These are phyloP conservation scores for Scutellospora calospora DNA, from an alignment of 371 early-diverging fungal genomes.

Conservation along the genomic window DNA sequence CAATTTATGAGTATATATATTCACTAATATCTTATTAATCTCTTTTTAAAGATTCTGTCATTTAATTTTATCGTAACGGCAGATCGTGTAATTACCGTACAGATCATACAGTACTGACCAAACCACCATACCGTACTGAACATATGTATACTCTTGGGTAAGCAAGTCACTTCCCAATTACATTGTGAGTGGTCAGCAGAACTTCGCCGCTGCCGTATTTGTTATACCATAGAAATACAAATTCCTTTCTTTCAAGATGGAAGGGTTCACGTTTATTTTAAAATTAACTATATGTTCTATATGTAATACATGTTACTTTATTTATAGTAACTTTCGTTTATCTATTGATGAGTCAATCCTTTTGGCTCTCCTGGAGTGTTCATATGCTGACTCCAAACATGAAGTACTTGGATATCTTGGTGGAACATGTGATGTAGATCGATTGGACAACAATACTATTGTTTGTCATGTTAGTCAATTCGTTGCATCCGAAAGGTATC, in stretches of 20 bases:
- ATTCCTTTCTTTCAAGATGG: not conserved
- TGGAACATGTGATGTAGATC: conserved; percentile 26
- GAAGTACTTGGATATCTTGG: conserved; percentile 39
- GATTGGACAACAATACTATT: conserved; percentile 12
- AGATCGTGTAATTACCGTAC: too few species aligned
- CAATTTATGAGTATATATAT: too few species aligned
- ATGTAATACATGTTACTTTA: not conserved
- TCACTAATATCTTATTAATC: too few species aligned
- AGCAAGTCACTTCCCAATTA: conserved; percentile 44
- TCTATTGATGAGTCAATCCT: conserved; percentile 41
- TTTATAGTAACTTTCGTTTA: conserved; percentile 18
- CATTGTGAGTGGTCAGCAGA: conserved; percentile 43
- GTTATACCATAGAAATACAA: not conserved
- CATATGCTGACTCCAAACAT: conserved; percentile 33
- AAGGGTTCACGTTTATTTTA: not conserved
- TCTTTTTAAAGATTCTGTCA: too few species aligned
- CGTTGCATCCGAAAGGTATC: conserved; percentile 37
- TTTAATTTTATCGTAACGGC: too few species aligned
- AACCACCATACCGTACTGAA: too few species aligned
- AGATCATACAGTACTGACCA: too few species aligned
- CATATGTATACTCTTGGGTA: conserved; percentile 30
- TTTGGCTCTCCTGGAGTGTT: conserved; percentile 37
- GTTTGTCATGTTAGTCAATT: conserved; percentile 37
- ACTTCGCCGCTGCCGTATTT: not conserved
- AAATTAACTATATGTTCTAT: too few species aligned